Base-by-base conservation (phyloP, 148 eudicot genomes). In the Pouteria glomerata region DNA sequence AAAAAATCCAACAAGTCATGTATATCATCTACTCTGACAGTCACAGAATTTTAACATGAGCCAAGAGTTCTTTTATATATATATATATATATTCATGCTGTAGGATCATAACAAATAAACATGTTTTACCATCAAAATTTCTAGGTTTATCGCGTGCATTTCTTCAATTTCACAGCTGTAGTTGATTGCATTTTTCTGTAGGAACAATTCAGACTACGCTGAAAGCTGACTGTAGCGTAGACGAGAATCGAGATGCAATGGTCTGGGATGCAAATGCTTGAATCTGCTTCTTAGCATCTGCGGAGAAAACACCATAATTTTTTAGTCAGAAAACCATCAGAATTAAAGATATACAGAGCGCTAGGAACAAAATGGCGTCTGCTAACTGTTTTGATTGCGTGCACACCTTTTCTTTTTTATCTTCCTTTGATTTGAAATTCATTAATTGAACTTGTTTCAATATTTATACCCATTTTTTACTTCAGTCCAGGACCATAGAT, bases 241-340 rank as follows among this genome's bases (percentile, higher is more conserved):
- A 90, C 51, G 95, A 63, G 73, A 93, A 67, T 42, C 92, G 96
- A 80, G 90, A 83, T 69, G 98, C 88, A 70, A 94, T 72, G 67
- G 97, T 91, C 86, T 91, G 96, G 26, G 98, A 79, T 69, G 98
- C 98, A 82, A 91, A 94, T 76, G 87, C 88, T 74, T 94, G 98
- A 68, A 94, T 73, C 86, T 94, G 98, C 85, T 94, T 94, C 88
- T 91, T 94, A 55, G 98, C 98, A 91, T 95, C 98, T 95, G 93
- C 61, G 61, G 35, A 64, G 69, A 78, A 70, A 10, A 55, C 45
- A 5, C 63, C 27, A n/a, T n/a, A 64, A 4, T 8, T 80, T 12
- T 27, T 21, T 44, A 60, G 62, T 58, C 51, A 45, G 51, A 74
- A 50, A 39, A 56, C 19, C 35, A 60, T 41, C 19, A 37, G 18